Base-by-base conservation (phyloP, 2,329 filamentous ascomycete species). In the Ceratocystis harringtonii region DNA sequence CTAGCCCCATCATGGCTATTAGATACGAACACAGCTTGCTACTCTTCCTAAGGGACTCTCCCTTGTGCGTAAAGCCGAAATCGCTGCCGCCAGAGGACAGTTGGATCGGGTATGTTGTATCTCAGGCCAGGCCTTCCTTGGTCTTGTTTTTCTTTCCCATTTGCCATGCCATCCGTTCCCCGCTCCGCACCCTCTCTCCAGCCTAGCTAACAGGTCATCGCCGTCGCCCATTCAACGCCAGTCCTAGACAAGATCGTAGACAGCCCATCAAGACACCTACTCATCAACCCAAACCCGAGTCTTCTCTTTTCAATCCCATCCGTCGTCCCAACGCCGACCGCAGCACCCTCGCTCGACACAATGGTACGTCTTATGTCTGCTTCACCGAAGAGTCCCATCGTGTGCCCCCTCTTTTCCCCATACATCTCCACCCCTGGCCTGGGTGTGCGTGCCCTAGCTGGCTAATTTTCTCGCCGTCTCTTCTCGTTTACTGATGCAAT, bases 31-130 rank as follows among this genome's bases (percentile, higher is more conserved):
- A 83, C 75, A 89, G 92, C 69, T 82, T 88, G 76, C 80, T 97
- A 70, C 79, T 90, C 71, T 80, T 81, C 74, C 79, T 97, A 72
- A 84, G 87, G 76, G 80, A 87, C 68, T 96, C 92, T 69, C 91
- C 91, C 69, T 80, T 96, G 74, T 91, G 91, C 72, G 78, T 82
- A 71, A 95, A 89, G 76, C 92, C 92, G 60, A 79, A 86, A 69
- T 83, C 81, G 69, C 81, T 96, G 58, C 92, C 91, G 69, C 88
- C 90, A 30, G 83, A 87, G 69, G 90, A 95, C 77, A 90, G 95
- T 79, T 97, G 92, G 92, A 95, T 96, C 90, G 91, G 92, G 88
- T 95, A 80, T 73, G 83, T 62, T 19, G 36, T n/a, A 30, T 32
- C 17, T 15, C 28, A 19, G 32, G 8, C 32, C 32, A 36, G 8